phyloP scores from a whole-genome alignment of 2,329 filamentous ascomycete species.

The Helotiales sp. region DNA sequence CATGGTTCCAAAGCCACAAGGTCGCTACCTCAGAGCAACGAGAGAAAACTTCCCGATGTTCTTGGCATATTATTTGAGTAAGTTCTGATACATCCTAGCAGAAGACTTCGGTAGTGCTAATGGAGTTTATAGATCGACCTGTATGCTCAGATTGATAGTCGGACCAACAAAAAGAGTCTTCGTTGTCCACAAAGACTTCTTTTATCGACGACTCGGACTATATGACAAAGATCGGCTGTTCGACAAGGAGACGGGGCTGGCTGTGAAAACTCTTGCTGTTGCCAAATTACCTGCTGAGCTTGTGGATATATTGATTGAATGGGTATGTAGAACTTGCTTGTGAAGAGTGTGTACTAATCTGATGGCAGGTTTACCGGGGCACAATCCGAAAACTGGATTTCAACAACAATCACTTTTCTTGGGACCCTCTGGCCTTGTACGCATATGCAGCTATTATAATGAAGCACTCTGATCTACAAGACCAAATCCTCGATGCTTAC shows the following conservation, averaged over 20 bases:
- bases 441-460: background rate
- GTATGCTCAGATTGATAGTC: background rate
- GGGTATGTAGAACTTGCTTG: too few species aligned
- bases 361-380: background rate
- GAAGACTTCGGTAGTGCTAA: too few species aligned
- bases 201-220: background rate
- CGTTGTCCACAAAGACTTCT: background rate
- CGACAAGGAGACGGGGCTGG: background rate
- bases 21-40: too few species aligned
- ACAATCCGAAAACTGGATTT: background rate
- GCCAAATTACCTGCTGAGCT: background rate
- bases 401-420: background rate
- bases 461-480: background rate
- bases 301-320: background rate
- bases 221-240: background rate
- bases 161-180: background rate
- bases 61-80: too few species aligned
- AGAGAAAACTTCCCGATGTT: too few species aligned
- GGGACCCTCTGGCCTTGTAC: background rate
- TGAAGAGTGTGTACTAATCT: too few species aligned
- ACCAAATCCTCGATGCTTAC: background rate
- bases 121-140: too few species aligned
- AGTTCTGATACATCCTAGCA: too few species aligned
- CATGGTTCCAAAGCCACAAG: too few species aligned
- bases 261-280: background rate